Conservation (phyloP, 768 basidiomycete species). For the Trametes coccinea region DNA sequence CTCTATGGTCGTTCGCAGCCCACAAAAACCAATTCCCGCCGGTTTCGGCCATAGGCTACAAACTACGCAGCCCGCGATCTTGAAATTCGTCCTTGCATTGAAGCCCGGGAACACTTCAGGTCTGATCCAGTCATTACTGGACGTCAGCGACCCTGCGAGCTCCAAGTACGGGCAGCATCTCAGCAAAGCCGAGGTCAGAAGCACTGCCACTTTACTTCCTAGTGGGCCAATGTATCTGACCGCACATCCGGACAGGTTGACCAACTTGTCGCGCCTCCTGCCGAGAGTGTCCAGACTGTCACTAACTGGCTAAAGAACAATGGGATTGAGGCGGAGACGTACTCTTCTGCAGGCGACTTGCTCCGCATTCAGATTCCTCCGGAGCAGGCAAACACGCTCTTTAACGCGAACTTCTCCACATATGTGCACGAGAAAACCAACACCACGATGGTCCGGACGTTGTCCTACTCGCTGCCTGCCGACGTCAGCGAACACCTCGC, state of each 20-base stretch:
- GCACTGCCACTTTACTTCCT: not conserved
- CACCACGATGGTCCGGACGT: constrained; percentile 34
- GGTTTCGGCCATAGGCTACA: not conserved
- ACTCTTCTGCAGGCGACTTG: constrained; percentile 37
- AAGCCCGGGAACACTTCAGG: constrained; percentile 36
- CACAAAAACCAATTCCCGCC: not conserved
- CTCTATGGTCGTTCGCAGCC: constrained; percentile 12
- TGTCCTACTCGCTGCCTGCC: constrained; percentile 39
- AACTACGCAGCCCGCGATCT: not conserved
- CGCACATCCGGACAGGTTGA: constrained; percentile 23
- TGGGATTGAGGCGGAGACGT: constrained; percentile 25
- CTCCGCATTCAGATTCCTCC: constrained; percentile 33
- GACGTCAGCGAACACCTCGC: constrained; percentile 33
- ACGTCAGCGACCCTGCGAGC: constrained; percentile 41
- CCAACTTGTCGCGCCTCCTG: constrained; percentile 26
- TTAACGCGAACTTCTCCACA: constrained; percentile 36
- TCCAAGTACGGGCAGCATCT: constrained; percentile 25
- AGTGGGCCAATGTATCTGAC: not conserved
- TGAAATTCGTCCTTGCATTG: constrained; percentile 31
- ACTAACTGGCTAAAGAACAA: constrained; percentile 31
- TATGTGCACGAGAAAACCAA: constrained; percentile 36
- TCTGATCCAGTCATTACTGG: constrained; percentile 36
- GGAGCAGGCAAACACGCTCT: constrained; percentile 36
- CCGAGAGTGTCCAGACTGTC: constrained; percentile 29
- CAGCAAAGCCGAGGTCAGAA: constrained; percentile 12